Conservation (phyloP, 2,329 filamentous ascomycete genomes). For the Clonostachys solani region DNA sequence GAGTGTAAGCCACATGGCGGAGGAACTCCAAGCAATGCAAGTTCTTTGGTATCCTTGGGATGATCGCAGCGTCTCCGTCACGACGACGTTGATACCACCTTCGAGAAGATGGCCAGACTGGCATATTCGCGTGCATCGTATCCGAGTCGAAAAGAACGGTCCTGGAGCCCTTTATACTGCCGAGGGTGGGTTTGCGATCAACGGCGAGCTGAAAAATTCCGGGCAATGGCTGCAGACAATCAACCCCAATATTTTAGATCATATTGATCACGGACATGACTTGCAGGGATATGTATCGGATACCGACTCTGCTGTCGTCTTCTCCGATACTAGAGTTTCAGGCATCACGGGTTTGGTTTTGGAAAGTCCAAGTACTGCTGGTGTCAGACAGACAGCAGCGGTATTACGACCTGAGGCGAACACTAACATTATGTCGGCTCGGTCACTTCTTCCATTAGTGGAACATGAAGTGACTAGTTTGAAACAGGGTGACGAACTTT, state of each 20-base stretch:
- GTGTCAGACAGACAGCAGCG: neutral
- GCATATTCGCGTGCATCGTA: conserved; percentile 45
- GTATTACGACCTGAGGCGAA: conserved; percentile 9
- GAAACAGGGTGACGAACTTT: too few relatives aligned
- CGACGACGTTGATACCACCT: conserved; percentile 6
- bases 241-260: neutral
- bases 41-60: conserved; percentile 8
- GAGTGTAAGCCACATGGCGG: neutral
- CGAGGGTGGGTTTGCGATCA: conserved; percentile 9
- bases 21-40: neutral
- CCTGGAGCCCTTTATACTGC: conserved; percentile 3
- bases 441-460: conserved; percentile 45
- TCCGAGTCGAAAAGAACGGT: neutral
- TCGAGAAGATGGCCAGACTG: conserved; percentile 57
- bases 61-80: conserved; percentile 3
- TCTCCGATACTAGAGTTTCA: conserved; percentile 3
- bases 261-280: too few relatives aligned
- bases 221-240: neutral
- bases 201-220: neutral
- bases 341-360: conserved; percentile 4
- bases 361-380: neutral
- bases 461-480: neutral
- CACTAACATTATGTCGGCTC: conserved; percentile 32
- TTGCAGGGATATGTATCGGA: too few relatives aligned
- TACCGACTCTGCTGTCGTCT: neutral